Conservation (phyloP, 2,329 filamentous ascomycete genomes). For the Cladosporium velox region DNA sequence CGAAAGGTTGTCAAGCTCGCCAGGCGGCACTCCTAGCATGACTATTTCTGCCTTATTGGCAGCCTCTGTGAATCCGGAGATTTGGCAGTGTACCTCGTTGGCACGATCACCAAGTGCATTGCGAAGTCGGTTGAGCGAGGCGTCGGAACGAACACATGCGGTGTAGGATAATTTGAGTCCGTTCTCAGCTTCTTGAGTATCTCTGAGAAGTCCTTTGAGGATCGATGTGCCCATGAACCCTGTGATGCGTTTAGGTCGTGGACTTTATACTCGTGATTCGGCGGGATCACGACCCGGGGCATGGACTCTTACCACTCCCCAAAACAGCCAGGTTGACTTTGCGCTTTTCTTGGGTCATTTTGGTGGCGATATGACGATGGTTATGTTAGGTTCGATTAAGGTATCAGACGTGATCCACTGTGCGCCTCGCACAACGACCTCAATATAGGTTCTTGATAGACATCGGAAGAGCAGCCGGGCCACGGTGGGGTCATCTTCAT, state of each 20-base stretch:
- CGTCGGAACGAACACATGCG: slow-evolving; percentile 22
- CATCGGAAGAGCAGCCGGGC: neutral
- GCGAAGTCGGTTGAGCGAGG: slow-evolving; percentile 22
- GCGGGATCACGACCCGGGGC: neutral
- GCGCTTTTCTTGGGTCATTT: neutral
- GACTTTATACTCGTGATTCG: neutral
- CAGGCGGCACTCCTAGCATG: slow-evolving; percentile 28
- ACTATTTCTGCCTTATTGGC: slow-evolving; percentile 24
- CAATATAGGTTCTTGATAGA: neutral
- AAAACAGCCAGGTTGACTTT: slow-evolving; percentile 1
- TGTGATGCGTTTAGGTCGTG: slow-evolving; percentile 7
- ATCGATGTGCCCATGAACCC: slow-evolving; percentile 31
- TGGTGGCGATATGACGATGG: neutral
- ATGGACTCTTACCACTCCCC: slow-evolving; percentile 7
- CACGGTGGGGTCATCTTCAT: neutral
- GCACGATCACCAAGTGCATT: slow-evolving; percentile 14
- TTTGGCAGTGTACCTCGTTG: slow-evolving; percentile 18
- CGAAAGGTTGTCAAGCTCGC: slow-evolving; percentile 23
- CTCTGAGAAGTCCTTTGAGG: slow-evolving; percentile 24
- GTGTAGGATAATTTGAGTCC: slow-evolving; percentile 20
- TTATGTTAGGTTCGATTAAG: too few relatives aligned
- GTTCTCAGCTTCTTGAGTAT: slow-evolving; percentile 6
- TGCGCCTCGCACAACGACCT: neutral
- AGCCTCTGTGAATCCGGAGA: slow-evolving; percentile 20
- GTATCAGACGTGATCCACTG: neutral